Base-by-base conservation (phyloP, 805 yeast species). In the Jamesozyma lodderae region DNA sequence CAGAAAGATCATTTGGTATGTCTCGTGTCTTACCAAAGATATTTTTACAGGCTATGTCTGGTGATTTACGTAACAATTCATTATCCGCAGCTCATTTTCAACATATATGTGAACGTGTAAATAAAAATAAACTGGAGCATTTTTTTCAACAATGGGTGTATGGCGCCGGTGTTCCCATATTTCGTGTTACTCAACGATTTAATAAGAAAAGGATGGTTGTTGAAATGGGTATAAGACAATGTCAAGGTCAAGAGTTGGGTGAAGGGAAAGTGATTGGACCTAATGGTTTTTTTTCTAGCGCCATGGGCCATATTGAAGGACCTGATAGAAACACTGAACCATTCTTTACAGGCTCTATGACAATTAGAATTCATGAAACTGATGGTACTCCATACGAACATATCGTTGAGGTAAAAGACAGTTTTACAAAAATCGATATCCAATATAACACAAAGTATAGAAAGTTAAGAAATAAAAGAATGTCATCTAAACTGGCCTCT, bases 321-420 rank as follows among this genome's bases (percentile, higher is more conserved):
- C 53, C 49, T 5, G 35, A 45, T 4, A 42, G 45, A 17, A 47
- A 46, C 21, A 33, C 45, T 16, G 51, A 57, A 2, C 51, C 59
- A 0, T 71, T 79, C 2, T 85, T 88, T 53, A 73, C 84, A 0
- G 99, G 99, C 0, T 96, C 97, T 0, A 85, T 92, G 83, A 92
- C 99, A 0, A 84, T 92, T 26, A 69, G 98, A 52, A 88, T 92
- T 26, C 98, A 92, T 56, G 99, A 92, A 54, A 94, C 96, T 0
- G 97, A 92, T 59, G 98, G 98, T 7, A 86, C 97, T 0, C 98
- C 99, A 0, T 92, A 92, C 55, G 99, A 92, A 53, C 99, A 92
- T 57, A 90, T 92, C 34, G 95, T 92, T 17, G 94, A 86, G 47
- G 66, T 92, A 37, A 84, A 86, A 49, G 96, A 90, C 31, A 73